phyloP scores from a whole-genome alignment of 179 eudicot genomes.

The Silene coronaria region DNA sequence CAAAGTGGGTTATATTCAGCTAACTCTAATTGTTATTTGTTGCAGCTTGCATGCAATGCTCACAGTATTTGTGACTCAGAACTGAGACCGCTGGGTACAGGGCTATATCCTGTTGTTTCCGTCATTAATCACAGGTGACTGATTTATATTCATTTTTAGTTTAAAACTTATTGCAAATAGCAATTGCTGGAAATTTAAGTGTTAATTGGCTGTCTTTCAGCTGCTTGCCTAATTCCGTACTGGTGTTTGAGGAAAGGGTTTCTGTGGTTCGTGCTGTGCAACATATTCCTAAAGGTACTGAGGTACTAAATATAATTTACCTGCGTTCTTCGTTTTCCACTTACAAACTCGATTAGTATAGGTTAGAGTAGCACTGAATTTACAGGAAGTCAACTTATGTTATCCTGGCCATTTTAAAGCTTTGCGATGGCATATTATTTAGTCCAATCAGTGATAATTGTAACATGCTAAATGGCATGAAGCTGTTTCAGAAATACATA shows the following conservation, averaged over 20 bases:
- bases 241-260: constrained; percentile 71
- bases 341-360: neutral
- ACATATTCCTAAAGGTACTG: constrained; percentile 76
- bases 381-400: neutral
- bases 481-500: neutral
- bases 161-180: constrained; percentile 2
- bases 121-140: constrained; percentile 82
- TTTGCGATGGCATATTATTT: neutral
- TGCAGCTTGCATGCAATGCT: constrained; percentile 91
- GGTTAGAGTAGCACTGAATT: neutral
- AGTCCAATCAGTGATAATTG: neutral
- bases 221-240: constrained; percentile 82
- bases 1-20: neutral
- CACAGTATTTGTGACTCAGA: constrained; percentile 88
- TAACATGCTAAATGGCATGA: neutral
- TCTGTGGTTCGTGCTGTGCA: constrained; percentile 83
- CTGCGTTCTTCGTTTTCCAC: neutral
- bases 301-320: constrained; percentile 48
- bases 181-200: constrained; percentile 8
- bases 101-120: constrained; percentile 67
- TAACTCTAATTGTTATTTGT: constrained; percentile 3
- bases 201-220: constrained; percentile 42
- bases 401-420: neutral
- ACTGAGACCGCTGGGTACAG: constrained; percentile 82
- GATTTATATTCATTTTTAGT: neutral